Evolutionary conservation across 345 rosid genomes (phyloP), one percentile per base, ranked within the genome.

Genomic region (Sisymbrium altissimum): DNA sequence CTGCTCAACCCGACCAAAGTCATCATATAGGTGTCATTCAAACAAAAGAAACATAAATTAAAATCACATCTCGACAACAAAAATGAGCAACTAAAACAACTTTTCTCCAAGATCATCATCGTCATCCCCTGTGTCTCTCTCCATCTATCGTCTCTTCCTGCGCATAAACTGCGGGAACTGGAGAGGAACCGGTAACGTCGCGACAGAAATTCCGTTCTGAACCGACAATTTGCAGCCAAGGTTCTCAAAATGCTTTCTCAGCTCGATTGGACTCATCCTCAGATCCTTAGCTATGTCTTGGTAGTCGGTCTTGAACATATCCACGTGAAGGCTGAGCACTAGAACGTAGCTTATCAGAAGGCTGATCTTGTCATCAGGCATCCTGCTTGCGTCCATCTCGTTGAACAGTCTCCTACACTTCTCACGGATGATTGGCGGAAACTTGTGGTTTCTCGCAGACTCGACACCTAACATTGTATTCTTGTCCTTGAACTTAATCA

Each of bases 331-430:
- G 36, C 87, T 52, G n/a, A 95, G 92, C 64, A 92, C 96, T 62
- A 92, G 75, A 23, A 87, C 86, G 35, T 88, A 88, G 82, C 98
- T 90, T 38, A 87, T 82, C 12, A 95, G 87, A 70, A 88, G 97
- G 78, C 86, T 74, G 40, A 52, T 57, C 71, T 85, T 85, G 29
- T 88, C 98, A 12, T 7, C 36, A 2, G 92, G 41, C 13, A 88
- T 76, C 61, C 76, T 80, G 40, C 63, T 75, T 5, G 84, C 52
- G 21, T 69, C 88, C 4, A 88, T 54, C 64, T 74, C 79, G 23
- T 65, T 66, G 82, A 90, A 95, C 86, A 86, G 60, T 48, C 74
- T 35, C 18, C 6, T 3, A 53, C 88, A 88, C 72, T 80, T 92
- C 66, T 79, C 82, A 18, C 66, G 83, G 35, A 95, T 48, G 52